Base-by-base conservation (phyloP, 225 moss, liverwort and hornwort species). In the Bryoerythrophyllum caledonicum region DNA sequence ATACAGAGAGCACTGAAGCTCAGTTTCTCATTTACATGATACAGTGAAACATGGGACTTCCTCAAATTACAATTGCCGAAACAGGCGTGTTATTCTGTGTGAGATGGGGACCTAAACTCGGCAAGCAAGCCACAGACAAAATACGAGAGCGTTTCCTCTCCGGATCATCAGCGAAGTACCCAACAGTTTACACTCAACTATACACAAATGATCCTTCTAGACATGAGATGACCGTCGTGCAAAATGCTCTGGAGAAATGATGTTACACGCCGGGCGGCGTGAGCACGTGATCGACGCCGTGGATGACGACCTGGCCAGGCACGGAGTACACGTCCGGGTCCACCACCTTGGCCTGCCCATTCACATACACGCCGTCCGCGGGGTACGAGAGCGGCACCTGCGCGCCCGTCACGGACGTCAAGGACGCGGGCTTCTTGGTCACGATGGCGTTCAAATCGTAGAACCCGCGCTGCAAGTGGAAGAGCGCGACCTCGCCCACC, bases 251-350 rank as follows among this genome's bases (percentile, higher is more conserved):
- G 14, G 5, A 3, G 48, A 49, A 55, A 23, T 1, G 11, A 23
- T 1, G 12, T 61, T 40, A 84, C 38, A 80, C 52, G 16, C 63
- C 73, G 19, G 86, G 65, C 27, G 91, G 87, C 19, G 84, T 24
- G 32, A 89, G 34, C 14, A 93, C 7, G 23, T 88, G 74, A 48
- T 87, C 80, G 14, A 94, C 84, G 15, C 91, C 93, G 76, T 91
- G 90, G 27, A 94, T 65, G 6, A 78, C 90, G n/a, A 88, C 3
- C 35, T 81, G 26, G 38, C 82, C 85, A 0, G 74, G 75, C 2
- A 86, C 83, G 5, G 49, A 60, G 72, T 90, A 90, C 62, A 91
- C 52, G 51, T 88, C 78, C 14, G 91, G 85, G 2, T 80, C 75
- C 0, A 94, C 75, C 12, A 94, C 72, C 48, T 73, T 74, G 0